A percentile compares a stretch with the other conserved stretches of the same genome.
Conservation (phyloP, 306 rosid genomes). For the Vicia faba region DNA sequence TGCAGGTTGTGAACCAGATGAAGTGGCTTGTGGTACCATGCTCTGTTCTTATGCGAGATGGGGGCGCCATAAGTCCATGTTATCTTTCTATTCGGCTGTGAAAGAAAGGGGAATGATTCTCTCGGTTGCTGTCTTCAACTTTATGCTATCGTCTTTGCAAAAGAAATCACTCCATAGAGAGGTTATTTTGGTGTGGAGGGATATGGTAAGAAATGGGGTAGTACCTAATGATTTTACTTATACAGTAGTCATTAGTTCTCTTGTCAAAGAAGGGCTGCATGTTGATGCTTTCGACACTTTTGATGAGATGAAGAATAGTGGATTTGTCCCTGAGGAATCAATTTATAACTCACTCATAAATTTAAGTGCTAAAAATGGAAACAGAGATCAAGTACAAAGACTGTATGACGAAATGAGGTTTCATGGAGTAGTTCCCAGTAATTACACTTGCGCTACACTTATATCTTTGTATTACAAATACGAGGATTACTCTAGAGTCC, state of each 20-base stretch:
- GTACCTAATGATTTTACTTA: conserved; percentile 66
- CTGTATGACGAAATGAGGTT: conserved; percentile 75
- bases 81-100: conserved; percentile 84
- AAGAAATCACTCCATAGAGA: conserved; percentile 77
- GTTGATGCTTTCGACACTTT: conserved; percentile 69
- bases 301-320: conserved; percentile 57
- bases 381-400: conserved; percentile 58
- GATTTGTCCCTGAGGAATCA: conserved; percentile 78
- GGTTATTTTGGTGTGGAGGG: conserved; percentile 70
- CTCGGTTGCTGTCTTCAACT: conserved; percentile 79
- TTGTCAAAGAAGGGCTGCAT: conserved; percentile 57
- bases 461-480: conserved; percentile 78
- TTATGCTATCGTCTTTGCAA: conserved; percentile 95
- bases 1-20: conserved; percentile 83
- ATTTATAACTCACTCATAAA: conserved; percentile 77
- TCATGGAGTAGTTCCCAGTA: conserved; percentile 69
- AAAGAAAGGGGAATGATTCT: conserved; percentile 61
- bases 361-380: conserved; percentile 61
- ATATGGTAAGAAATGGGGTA: conserved; percentile 62
- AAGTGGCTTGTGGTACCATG: conserved; percentile 95
- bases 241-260: conserved; percentile 71
- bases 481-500: conserved; percentile 84
- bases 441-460: conserved; percentile 88
- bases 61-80: conserved; percentile 90
- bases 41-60: conserved; percentile 94